Evolutionary conservation across 169 alveolate species (phyloP).

Genomic region (Plasmodium reichenowi): DNA sequence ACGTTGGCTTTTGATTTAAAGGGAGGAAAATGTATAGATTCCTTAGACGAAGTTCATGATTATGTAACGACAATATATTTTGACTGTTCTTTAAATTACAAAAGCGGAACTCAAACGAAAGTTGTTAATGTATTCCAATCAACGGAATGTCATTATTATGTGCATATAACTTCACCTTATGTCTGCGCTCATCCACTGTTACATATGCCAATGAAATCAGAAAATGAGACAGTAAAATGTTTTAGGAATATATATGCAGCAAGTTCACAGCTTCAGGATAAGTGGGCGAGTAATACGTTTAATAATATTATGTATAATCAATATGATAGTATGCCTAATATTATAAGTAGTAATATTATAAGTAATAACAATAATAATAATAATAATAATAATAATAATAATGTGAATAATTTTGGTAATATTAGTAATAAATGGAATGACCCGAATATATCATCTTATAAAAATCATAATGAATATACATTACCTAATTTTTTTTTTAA

Average conservation of each 20-base stretch:
- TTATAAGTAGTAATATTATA: not conserved
- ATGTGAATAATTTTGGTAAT: not conserved
- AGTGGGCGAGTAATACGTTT: not conserved
- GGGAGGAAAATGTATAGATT: conserved; percentile 68
- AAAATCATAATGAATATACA: too few species aligned
- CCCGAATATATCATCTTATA: not conserved
- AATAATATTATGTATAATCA: not conserved
- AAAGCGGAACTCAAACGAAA: conserved; percentile 51
- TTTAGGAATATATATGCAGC: conserved; percentile 70
- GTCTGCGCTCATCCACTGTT: conserved; percentile 73
- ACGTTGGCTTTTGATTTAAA: conserved; percentile 68
- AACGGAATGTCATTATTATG: conserved; percentile 75
- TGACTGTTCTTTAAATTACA: conserved; percentile 64
- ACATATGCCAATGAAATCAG: conserved; percentile 31
- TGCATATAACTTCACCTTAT: conserved; percentile 62
- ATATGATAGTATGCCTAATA: not conserved
- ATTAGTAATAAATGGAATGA: not conserved
- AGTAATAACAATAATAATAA: too few species aligned
- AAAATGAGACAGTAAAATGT: conserved; percentile 47
- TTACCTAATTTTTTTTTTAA: not conserved
- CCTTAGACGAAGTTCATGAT: conserved; percentile 53
- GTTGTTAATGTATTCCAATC: conserved; percentile 51
- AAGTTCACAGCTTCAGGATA: conserved; percentile 27
- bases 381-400: too few species aligned
- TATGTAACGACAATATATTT: conserved; percentile 65